Conservation (phyloP, 2,329 filamentous ascomycete genomes). For the Bipolaris zeicola region DNA sequence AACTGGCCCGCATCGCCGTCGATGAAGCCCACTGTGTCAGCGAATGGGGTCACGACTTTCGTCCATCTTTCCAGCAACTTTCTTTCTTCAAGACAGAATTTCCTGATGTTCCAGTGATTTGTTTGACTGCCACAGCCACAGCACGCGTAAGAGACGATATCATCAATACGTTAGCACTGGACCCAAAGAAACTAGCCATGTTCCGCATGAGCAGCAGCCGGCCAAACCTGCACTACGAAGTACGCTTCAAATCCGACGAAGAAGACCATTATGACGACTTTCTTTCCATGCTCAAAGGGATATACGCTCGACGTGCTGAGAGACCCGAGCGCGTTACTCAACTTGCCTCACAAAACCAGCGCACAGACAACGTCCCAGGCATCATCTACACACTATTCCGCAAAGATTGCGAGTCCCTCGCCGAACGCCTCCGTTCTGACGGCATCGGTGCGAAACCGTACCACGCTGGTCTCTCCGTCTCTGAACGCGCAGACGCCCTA, state of each 20-base stretch:
- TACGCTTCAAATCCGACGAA: slow-evolving; percentile 80
- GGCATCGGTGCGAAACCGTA: slow-evolving; percentile 76
- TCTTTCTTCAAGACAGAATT: slow-evolving; percentile 84
- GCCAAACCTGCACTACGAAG: slow-evolving; percentile 87
- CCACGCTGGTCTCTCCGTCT: slow-evolving; percentile 70
- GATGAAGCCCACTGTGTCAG: slow-evolving; percentile 98
- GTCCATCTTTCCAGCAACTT: slow-evolving; percentile 86
- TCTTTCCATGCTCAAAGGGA: slow-evolving; percentile 73
- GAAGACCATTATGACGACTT: slow-evolving; percentile 77
- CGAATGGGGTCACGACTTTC: slow-evolving; percentile 97
- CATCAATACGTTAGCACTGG: slow-evolving; percentile 72
- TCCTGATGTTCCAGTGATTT: slow-evolving; percentile 87
- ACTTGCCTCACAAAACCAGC: slow-evolving; percentile 57
- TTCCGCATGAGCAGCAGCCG: slow-evolving; percentile 86
- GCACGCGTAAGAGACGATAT: slow-evolving; percentile 81
- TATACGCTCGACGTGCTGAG: slow-evolving; percentile 70
- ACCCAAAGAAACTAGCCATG: slow-evolving; percentile 66
- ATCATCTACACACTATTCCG: slow-evolving; percentile 82
- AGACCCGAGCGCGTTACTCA: slow-evolving; percentile 63
- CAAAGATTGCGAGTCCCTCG: slow-evolving; percentile 74
- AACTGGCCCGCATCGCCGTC: slow-evolving; percentile 85
- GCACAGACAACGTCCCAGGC: slow-evolving; percentile 69
- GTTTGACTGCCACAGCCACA: slow-evolving; percentile 90
- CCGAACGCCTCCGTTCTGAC: slow-evolving; percentile 67
- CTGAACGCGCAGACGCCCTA: slow-evolving; percentile 72